phyloP scores from a whole-genome alignment of 2,329 filamentous ascomycete species.

The Capronia epimyces region DNA sequence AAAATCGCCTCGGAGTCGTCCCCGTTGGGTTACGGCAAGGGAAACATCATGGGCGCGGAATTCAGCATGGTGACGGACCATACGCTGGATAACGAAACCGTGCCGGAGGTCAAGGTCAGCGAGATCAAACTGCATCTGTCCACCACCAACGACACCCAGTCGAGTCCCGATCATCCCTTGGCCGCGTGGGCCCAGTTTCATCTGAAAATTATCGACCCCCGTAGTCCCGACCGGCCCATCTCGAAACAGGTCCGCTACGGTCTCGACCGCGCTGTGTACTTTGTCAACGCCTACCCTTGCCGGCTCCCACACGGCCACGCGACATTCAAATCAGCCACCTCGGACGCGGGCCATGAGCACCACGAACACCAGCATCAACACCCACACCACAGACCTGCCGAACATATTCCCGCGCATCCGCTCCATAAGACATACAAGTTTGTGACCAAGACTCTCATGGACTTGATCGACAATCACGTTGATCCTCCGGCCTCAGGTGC shows the following conservation, averaged over 20 bases:
- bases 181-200: constrained; percentile 24
- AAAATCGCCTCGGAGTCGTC: constrained; percentile 38
- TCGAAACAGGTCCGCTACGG: constrained; percentile 34
- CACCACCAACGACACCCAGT: constrained; percentile 6
- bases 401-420: constrained; percentile 26
- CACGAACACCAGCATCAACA: constrained; percentile 11
- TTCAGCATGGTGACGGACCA: constrained; percentile 39
- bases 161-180: constrained; percentile 17
- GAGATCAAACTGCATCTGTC: constrained; percentile 31
- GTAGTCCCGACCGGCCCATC: constrained; percentile 28
- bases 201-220: constrained; percentile 16
- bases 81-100: constrained; percentile 13
- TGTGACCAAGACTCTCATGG: constrained; percentile 18
- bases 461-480: constrained; percentile 13
- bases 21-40: constrained; percentile 36
- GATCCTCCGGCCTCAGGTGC: constrained; percentile 16
- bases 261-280: constrained; percentile 49
- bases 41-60: constrained; percentile 35
- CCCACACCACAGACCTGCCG: constrained; percentile 17
- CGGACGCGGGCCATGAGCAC: constrained; percentile 8
- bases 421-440: constrained; percentile 27
- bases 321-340: constrained; percentile 11
- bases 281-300: constrained; percentile 52
- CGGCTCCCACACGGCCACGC: constrained; percentile 39
- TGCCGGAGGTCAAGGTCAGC: constrained; percentile 20